Evolutionary conservation across 352 stramenopile genomes (phyloP), one percentile per base, ranked within the genome.

Genomic region (Phytophthora cactorum): DNA sequence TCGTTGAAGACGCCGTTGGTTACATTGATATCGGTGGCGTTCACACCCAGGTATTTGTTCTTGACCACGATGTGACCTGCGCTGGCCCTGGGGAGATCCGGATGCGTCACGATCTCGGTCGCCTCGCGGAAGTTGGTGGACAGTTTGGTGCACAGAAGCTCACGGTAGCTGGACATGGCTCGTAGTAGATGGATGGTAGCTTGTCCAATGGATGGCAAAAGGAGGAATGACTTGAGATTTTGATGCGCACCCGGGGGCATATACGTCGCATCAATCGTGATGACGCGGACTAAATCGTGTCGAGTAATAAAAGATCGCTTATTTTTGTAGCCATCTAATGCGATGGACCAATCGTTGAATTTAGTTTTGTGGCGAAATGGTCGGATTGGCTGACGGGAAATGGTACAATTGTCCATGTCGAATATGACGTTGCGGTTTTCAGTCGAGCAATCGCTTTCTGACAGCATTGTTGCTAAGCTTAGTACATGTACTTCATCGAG

Each of bases 21-120:
- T 29, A 84, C 60, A 60, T 79, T 84, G 65, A 88, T 74, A 46
- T 86, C 75, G 12, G 78, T 81, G 54, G 72, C 78, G 43, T 86
- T 86, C 38, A 84, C 73, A 8, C 77, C 77, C 31, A 85, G 38
- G 51, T 63, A 85, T 50, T 81, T 71, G 53, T 75, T 75, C 57
- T 69, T 72, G 39, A 75, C 68, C 28, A 75, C 68, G 34, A 75
- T 49, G 63, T 72, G 68, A 29, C 63, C 63, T 14, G 63, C 52
- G 34, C 53, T 72, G 28, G 68, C 68, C 44, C 47, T 66, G 14
- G 58, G 68, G 34, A 76, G 53, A 27, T 72, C 58, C 10, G 58
- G 34, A 54, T 67, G 63, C 28, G 63, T 72, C 49, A 76, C 63
- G 58, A 76, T 76, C 64, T 76, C 66, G 7, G 68, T 76, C 9